These are phyloP conservation scores for Lycium ferocissimum DNA, from an alignment of 257 asterid species.

Conservation along the genomic window DNA sequence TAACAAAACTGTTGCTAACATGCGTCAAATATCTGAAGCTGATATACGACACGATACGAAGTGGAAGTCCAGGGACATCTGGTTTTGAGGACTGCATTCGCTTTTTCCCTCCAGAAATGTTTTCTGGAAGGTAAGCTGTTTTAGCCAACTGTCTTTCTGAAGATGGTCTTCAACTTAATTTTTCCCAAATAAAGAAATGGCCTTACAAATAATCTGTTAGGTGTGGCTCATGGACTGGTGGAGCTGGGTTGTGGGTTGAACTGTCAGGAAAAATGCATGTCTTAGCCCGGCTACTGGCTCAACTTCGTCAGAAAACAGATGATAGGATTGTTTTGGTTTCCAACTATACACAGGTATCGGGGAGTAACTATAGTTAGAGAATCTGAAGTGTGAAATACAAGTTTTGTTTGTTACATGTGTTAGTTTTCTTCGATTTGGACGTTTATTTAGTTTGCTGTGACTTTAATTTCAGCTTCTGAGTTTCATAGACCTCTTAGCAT, in stretches of 20 bases:
- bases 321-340: constrained; percentile 97
- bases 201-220: constrained; percentile 48
- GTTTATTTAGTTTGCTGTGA: background rate
- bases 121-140: constrained; percentile 76
- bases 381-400: background rate
- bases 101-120: constrained; percentile 90
- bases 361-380: background rate
- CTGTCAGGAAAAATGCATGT: constrained; percentile 98
- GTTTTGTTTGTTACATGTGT: constrained; percentile 6
- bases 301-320: constrained; percentile 85
- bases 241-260: constrained; percentile 96
- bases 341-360: constrained; percentile 89
- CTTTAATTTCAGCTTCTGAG: constrained; percentile 11
- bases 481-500: background rate
- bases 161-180: background rate
- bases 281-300: constrained; percentile 91
- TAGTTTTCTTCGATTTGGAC: background rate
- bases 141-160: background rate
- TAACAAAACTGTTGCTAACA: background rate
- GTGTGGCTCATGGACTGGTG: constrained; percentile 98
- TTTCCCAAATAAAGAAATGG: background rate
- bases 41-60: constrained; percentile 84
- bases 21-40: constrained; percentile 52
- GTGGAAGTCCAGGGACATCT: constrained; percentile 88
- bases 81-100: constrained; percentile 89